Base-by-base conservation (phyloP, 73 alveolate genomes). In the Paraurostyla sp. region DNA sequence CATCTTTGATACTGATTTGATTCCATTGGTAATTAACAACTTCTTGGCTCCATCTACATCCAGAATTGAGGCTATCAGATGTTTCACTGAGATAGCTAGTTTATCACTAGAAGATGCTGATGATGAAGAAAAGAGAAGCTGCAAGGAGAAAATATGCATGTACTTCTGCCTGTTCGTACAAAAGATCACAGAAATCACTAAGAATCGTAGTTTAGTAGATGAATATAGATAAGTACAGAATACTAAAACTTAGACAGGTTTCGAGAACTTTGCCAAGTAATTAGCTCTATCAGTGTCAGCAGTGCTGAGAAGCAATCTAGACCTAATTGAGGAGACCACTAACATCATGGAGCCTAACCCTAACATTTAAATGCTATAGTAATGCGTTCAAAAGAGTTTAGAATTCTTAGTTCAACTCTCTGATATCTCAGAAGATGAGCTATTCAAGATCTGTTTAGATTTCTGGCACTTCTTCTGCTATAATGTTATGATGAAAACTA, bases 61-160 rank as follows among this genome's bases (percentile, higher is more conserved):
- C 59, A 92, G 99, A 80, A 90, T 90, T 29, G 99, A 95, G 48
- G 91, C 97, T 1, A 91, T 95, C 69, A 95, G 90, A 69, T 95
- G 97, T 50, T 45, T 95, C 49, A 97, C 95, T 4, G 95, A 93
- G 82, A 83, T 95, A 40, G 97, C 96, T 4, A 71, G 93, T 62
- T 62, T 88, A 22, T 38, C 76, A 40, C 43, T 86, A 16, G 91
- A 93, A 30, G 89, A 84, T 71, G 35, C 88, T 20, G 85, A 90
- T 35, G 87, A 80, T 41, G 81, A 86, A 83, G 92, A 80, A 41
- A 25, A 76, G 30, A 90, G 88, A 89, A 22, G 69, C 18, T 52
- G 82, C 49, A 71, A 58, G 25, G 93, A 87, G 30, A 87, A 87
- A 32, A 59, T 87, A 2, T 63, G 73, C 78, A 50, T 87, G 58